These are phyloP conservation scores for Cutaneotrichosporon dermatis DNA, from an alignment of 1,284 basidiomycete genomes.

Conservation along the genomic window DNA sequence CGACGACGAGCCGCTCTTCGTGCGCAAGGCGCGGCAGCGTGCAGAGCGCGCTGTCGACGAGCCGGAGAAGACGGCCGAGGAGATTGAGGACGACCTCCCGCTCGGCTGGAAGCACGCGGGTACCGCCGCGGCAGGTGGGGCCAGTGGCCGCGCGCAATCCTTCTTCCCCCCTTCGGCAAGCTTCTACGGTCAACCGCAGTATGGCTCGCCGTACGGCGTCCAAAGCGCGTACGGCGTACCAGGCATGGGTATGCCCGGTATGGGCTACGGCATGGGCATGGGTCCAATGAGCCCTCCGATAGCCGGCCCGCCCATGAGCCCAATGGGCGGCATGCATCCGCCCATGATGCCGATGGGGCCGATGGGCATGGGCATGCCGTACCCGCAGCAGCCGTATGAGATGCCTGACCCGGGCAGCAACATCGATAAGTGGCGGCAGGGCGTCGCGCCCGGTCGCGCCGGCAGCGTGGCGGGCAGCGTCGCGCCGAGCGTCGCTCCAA, in stretches of 20 bases:
- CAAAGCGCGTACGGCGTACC: not conserved
- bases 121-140: not conserved
- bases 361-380: constrained; percentile 7
- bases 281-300: no score
- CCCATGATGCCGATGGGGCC: not conserved
- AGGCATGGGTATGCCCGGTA: not conserved
- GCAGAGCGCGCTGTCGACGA: not conserved
- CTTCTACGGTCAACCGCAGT: constrained; percentile 4
- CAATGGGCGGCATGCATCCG: constrained; percentile 5
- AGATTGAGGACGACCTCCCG: constrained; percentile 42
- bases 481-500: not conserved
- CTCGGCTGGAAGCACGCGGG: constrained; percentile 38
- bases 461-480: not conserved
- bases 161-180: not conserved
- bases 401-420: constrained; percentile 17
- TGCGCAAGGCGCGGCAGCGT: constrained; percentile 9
- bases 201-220: constrained; percentile 7
- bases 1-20: constrained; percentile 31
- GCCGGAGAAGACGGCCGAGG: constrained; percentile 13
- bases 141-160: not conserved
- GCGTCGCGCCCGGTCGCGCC: constrained; percentile 4
- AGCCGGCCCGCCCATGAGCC: constrained; percentile 3
- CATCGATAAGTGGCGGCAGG: constrained; percentile 23
- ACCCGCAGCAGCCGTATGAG: constrained; percentile 8
- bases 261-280: not conserved